Conservation (phyloP, 202 grass and related monocot genomes). For the Carex sylvatica region DNA sequence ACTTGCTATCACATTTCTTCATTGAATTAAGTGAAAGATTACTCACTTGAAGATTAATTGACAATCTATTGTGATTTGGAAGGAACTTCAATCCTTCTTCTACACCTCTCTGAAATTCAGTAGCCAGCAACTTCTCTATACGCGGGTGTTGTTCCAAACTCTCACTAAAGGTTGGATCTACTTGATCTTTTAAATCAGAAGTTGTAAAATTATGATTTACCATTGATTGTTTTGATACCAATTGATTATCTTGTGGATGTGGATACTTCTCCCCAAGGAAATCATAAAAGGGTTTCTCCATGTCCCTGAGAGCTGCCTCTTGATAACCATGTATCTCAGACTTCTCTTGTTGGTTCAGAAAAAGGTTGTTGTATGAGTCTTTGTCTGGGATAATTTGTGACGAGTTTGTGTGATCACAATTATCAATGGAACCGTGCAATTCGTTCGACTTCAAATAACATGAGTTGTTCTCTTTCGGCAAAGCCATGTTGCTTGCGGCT, state of each 20-base stretch:
- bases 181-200: neutral
- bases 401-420: neutral
- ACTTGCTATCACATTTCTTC: no score
- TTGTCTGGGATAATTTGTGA: neutral
- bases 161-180: neutral
- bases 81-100: no score
- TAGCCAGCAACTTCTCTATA: no score
- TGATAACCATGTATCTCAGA: slow-evolving; percentile 14
- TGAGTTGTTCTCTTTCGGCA: neutral
- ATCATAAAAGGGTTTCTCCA: slow-evolving; percentile 23
- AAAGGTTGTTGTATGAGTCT: neutral
- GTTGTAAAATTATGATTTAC: slow-evolving; percentile 17
- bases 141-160: neutral
- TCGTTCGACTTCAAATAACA: neutral
- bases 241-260: slow-evolving; percentile 21
- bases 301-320: neutral
- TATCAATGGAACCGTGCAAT: neutral
- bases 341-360: neutral
- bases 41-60: no score
- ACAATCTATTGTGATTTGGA: no score
- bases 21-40: no score
- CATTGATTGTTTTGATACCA: slow-evolving; percentile 33
- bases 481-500: neutral
- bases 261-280: neutral
- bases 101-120: no score